Base-by-base conservation (phyloP, 805 yeast genomes). In the Lipomyces chichibuensis region DNA sequence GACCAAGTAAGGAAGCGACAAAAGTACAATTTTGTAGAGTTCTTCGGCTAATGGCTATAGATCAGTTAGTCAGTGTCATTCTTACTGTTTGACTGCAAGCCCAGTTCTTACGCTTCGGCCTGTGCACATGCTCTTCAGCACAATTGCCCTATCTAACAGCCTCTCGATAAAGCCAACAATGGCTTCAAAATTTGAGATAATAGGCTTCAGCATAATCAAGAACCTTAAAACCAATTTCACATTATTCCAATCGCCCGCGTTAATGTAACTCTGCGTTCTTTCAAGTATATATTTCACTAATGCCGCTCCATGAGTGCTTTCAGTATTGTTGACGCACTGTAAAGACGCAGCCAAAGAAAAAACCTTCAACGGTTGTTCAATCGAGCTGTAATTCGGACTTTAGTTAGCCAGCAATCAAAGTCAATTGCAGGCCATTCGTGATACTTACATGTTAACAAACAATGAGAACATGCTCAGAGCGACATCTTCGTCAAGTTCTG, bases 341-440 rank as follows among this genome's bases (percentile, higher is more conserved):
- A 92, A 79, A 71, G 92, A 81, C 8, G 88, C 86, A 33, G 92
- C 84, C 65, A 94, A 77, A n/a, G 88, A 84, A 14, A 88, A 86
- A 66, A 89, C 84, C 76, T 93, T 95, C 70, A 93, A 97, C 0
- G 99, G 98, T 77, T 94, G 97, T 77, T 95, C 98, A 35, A 85
- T 78, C 14, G 62, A 62, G 52, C 72, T 70, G 46, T 2, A 23
- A 25, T n/a, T 55, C 3, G 1, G 25, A 20, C 3, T 14, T 29
- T 52, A 25, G 25, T 2, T 3, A 17, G 8, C 32, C 32, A 11
- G 43, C 13, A 25, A 35, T 35, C 25, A 33, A 33, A 43, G 11
- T 23, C 20, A 25, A 23, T 27, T 43, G 43, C 33, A n/a, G 29
- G 57, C 17, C 17, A n/a, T 32, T 25, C 7, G 39, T 0, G 49